Evolutionary conservation across 2,329 filamentous ascomycete genomes (phyloP).

Genomic region (Fusarium sp.): DNA sequence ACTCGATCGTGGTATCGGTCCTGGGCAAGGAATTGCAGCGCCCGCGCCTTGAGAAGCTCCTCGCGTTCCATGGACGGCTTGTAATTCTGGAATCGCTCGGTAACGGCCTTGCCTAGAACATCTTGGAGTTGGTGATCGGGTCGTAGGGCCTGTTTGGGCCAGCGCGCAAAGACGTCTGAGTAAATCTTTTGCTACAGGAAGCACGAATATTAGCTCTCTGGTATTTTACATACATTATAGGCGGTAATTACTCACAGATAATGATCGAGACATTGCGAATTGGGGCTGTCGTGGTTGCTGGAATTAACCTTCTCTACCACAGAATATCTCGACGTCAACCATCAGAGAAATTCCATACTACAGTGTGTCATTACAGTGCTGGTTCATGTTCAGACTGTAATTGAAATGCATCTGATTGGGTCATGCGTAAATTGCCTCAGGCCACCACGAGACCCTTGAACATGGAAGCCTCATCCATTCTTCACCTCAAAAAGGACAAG

Average conservation of each 20-base stretch:
- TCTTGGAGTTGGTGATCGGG: conserved; percentile 72
- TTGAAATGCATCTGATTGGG: conserved; percentile 34
- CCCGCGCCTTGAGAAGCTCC: conserved; percentile 69
- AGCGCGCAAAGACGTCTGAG: conserved; percentile 60
- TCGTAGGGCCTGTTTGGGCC: conserved; percentile 73
- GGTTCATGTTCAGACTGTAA: neutral
- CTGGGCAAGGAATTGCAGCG: conserved; percentile 68
- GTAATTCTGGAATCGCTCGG: conserved; percentile 51
- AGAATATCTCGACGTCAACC: conserved; percentile 44
- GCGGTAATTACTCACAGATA: conserved; percentile 45
- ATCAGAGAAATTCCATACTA: conserved; percentile 44
- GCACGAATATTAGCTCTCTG: neutral
- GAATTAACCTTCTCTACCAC: conserved; percentile 1
- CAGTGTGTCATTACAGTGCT: conserved; percentile 33
- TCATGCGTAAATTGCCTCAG: conserved; percentile 31
- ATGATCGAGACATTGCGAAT: conserved; percentile 51
- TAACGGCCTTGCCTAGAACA: conserved; percentile 58
- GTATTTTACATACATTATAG: neutral
- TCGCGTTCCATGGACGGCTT: conserved; percentile 57
- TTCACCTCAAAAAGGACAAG: conserved; percentile 26
- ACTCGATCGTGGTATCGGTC: conserved; percentile 70
- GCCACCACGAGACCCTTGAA: conserved; percentile 35
- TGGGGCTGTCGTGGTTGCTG: conserved; percentile 20
- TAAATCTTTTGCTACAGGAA: conserved; percentile 52
- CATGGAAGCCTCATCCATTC: conserved; percentile 31